Evolutionary conservation across 371 early-diverging fungal species (phyloP), one percentile per base, ranked within the genome.

Genomic region (Mortierella sp.): DNA sequence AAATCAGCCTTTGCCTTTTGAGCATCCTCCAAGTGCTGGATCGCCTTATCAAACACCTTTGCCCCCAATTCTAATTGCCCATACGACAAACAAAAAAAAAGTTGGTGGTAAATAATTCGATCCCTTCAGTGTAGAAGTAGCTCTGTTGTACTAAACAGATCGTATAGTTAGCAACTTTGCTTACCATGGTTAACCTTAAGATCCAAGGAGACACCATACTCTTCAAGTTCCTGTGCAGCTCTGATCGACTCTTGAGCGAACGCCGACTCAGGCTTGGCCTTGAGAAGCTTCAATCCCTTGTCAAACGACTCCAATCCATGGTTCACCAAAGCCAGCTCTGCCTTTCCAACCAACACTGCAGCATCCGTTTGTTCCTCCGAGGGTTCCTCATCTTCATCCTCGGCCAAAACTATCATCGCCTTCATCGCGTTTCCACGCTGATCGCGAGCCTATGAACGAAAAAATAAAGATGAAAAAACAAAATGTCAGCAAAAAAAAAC

Each of bases 171-270:
- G 21, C 42, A 34, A 19, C 7, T 34, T 16, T 28, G 28, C 24
- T 57, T 84, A 84, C 84, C 84, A 8, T 45, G 45, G 31, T 86
- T 82, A 54, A 74, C 38, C 45, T 58, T 75, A 21, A 77, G 21
- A 14, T 86, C 83, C 63, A 86, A 57, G 0, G 78, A 58, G 28
- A 80, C 75, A 7, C 87, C 83, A 55, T 86, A 86, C 42, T 86
- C 87, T 14, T 86, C 87, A 45, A 86, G 73, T 48, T 86, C 87
- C 54, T 86, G 87, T 47, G 87, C 77, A 28, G 80, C 78, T 11
- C 87, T 82, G 44, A 82, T 80, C 3, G 83, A 82, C 57, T 86
- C 80, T 47, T 86, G 75, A 26, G 83, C 78, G 55, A 82, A 86
- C 0, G 71, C 31, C 8, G 77, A 70, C 13, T 55, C 77, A 7